These are phyloP conservation scores for Sophora flavescens DNA, from an alignment of 306 rosid genomes.

Conservation along the genomic window DNA sequence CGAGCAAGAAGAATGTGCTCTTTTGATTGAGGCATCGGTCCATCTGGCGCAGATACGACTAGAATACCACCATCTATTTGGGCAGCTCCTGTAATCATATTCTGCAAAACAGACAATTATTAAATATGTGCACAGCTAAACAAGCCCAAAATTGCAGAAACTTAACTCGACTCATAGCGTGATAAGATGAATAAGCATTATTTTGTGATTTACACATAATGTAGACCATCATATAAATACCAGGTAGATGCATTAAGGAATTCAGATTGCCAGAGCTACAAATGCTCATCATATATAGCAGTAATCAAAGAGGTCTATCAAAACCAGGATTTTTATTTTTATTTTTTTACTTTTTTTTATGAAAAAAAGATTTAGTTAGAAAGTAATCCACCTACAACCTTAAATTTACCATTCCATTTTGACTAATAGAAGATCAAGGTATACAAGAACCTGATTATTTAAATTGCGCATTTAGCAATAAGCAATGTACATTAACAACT, in stretches of 20 bases:
- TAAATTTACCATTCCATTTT: neutral
- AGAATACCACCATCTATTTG: slow-evolving; percentile 99
- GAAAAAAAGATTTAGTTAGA: neutral
- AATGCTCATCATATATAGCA: neutral
- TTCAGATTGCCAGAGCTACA: neutral
- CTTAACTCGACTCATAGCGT: slow-evolving; percentile 2
- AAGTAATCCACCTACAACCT: neutral
- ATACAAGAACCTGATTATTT: slow-evolving; percentile 5
- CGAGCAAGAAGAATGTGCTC: slow-evolving; percentile 98
- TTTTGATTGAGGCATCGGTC: slow-evolving; percentile 99
- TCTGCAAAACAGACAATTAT: slow-evolving; percentile 55
- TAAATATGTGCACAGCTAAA: slow-evolving; percentile 17
- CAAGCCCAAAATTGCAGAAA: neutral
- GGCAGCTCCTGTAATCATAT: slow-evolving; percentile 99
- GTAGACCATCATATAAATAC: slow-evolving; percentile 24
- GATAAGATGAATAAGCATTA: neutral
- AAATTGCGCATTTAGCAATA: neutral
- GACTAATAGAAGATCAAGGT: slow-evolving; percentile 23
- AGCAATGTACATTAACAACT: neutral
- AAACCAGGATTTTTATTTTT: neutral
- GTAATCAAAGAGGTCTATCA: slow-evolving; percentile 2
- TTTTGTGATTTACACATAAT: neutral
- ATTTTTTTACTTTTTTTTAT: neutral
- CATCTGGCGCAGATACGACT: slow-evolving; percentile 98
- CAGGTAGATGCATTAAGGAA: neutral